Evolutionary conservation across 257 asterid species (phyloP).

Genomic region (Capsicum pubescens): DNA sequence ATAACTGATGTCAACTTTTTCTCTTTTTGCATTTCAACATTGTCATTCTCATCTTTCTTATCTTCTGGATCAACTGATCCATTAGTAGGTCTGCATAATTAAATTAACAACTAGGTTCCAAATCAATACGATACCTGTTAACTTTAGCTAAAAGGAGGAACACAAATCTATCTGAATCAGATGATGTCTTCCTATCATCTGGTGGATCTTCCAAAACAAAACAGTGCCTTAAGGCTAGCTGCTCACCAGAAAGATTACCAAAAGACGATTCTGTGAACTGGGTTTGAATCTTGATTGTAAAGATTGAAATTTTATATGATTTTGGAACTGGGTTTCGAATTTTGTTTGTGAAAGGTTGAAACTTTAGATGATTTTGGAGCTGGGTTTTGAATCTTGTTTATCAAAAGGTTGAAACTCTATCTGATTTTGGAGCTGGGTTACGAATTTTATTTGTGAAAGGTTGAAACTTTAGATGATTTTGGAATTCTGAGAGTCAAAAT

Average conservation of each 20-base stretch:
- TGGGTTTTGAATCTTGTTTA: too few relatives aligned
- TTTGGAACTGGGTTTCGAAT: too few relatives aligned
- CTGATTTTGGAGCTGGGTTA: too few relatives aligned
- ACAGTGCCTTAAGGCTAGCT: conserved; percentile 90
- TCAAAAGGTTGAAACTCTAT: too few relatives aligned
- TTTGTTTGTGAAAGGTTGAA: too few relatives aligned
- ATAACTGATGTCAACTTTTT: conserved; percentile 43
- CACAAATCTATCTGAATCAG: conserved; percentile 62
- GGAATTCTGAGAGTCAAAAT: too few relatives aligned
- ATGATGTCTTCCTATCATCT: conserved; percentile 47
- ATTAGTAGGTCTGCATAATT: conserved; percentile 60
- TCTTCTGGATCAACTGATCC: conserved; percentile 51
- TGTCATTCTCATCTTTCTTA: conserved; percentile 43
- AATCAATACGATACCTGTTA: conserved; percentile 24
- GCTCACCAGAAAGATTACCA: conserved; percentile 64
- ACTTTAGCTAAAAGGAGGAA: conserved; percentile 33
- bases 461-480: too few relatives aligned
- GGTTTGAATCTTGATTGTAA: too few relatives aligned
- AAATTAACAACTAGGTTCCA: conserved; percentile 38
- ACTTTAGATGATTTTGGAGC: too few relatives aligned
- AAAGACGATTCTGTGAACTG: conserved; percentile 12
- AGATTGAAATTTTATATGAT: too few relatives aligned
- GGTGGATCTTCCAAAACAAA: conserved; percentile 91
- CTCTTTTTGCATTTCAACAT: conserved; percentile 50
- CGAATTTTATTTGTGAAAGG: too few relatives aligned